A percentile compares a stretch with the other conserved stretches of the same genome.
Conservation (phyloP, 805 yeast species). For the Zygoascus biomembranicola region DNA sequence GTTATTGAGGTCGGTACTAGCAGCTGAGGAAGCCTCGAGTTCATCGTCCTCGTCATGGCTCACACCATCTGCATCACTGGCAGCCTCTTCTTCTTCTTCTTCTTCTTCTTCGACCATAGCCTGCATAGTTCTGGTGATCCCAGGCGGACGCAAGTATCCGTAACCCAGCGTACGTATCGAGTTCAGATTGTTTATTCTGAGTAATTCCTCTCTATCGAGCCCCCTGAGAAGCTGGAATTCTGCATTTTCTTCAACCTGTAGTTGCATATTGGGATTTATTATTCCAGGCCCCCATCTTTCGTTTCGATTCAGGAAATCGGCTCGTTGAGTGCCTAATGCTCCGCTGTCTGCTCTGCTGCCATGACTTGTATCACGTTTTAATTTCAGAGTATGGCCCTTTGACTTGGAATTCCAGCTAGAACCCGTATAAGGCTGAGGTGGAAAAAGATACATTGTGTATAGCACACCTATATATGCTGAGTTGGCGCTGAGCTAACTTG, state of each 20-base stretch:
- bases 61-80: conserved; percentile 9
- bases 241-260: not conserved
- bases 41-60: conserved; percentile 19
- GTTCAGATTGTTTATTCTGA: conserved; percentile 12
- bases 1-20: not conserved
- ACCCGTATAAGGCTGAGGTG: not conserved
- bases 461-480: not conserved
- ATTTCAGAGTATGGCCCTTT: not conserved
- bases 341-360: not conserved
- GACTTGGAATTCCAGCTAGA: not conserved
- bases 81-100: conserved; percentile 8
- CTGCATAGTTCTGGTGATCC: conserved; percentile 46
- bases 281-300: conserved; percentile 5
- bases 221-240: not conserved
- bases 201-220: not conserved
- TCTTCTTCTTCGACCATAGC: conserved; percentile 24
- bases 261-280: conserved; percentile 3
- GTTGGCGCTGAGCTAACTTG: not conserved
- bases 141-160: conserved; percentile 47
- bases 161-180: conserved; percentile 40
- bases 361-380: not conserved
- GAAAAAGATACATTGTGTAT: not conserved
- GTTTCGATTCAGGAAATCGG: conserved; percentile 1
- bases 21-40: not conserved
- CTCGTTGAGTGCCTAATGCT: not conserved